phyloP scores from a whole-genome alignment of 2,329 filamentous ascomycete species.

The Thelonectria olida region DNA sequence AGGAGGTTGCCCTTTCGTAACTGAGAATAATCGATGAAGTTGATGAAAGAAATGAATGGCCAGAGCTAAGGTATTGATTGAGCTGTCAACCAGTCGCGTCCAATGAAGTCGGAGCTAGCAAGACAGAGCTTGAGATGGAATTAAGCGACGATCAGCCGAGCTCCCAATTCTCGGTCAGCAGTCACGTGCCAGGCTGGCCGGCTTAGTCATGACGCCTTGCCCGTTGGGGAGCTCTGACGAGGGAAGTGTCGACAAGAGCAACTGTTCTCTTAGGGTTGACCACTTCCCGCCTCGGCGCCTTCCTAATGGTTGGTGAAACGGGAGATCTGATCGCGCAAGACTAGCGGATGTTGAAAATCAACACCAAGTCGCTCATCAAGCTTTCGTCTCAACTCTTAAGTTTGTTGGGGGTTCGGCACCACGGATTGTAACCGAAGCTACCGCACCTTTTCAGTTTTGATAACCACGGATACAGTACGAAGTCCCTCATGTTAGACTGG shows the following conservation, averaged over 20 bases:
- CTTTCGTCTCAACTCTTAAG: conserved; percentile 4
- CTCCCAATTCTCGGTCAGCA: neutral
- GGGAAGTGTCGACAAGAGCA: no score
- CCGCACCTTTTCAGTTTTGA: conserved; percentile 9
- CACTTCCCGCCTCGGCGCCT: no score
- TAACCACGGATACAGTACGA: neutral
- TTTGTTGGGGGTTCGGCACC: conserved; percentile 36
- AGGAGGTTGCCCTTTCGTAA: conserved; percentile 5
- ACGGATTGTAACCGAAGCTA: conserved; percentile 26
- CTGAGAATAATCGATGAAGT: conserved; percentile 6
- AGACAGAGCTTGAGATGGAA: neutral
- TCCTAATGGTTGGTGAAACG: conserved; percentile 1
- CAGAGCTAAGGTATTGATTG: conserved; percentile 4
- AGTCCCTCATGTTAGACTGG: neutral
- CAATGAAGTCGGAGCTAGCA: conserved; percentile 16
- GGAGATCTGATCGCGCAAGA: conserved; percentile 33
- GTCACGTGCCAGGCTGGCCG: neutral
- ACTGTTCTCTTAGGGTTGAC: no score
- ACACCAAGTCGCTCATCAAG: conserved; percentile 17
- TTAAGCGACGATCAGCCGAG: conserved; percentile 24
- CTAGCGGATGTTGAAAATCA: no score
- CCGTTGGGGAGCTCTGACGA: no score
- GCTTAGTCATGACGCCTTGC: conserved; percentile 18
- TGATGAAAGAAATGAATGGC: conserved; percentile 13
- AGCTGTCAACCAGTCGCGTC: conserved; percentile 10